These are phyloP conservation scores for Cercospora nicotianae DNA, from an alignment of 2,329 filamentous ascomycete species.

Conservation along the genomic window DNA sequence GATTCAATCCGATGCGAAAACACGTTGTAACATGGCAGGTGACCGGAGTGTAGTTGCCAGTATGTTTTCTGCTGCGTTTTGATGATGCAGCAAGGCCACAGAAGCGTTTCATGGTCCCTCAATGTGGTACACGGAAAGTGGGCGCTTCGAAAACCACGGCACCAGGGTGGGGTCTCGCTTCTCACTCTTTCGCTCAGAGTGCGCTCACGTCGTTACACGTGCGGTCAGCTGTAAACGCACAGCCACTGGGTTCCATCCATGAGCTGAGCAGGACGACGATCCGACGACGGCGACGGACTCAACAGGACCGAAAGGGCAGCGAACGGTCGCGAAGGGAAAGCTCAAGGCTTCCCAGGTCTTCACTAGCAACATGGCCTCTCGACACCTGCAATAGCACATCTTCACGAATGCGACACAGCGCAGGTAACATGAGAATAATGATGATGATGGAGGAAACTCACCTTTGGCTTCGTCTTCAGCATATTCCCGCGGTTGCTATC, in stretches of 20 bases:
- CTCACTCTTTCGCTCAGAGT: background rate
- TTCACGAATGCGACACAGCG: background rate
- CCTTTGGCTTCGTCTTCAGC: slow-evolving; percentile 83
- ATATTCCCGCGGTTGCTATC: slow-evolving; percentile 68
- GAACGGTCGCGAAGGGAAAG: background rate
- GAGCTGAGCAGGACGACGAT: background rate
- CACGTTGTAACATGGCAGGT: background rate
- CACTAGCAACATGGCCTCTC: background rate
- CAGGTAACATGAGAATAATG: background rate
- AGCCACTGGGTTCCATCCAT: background rate
- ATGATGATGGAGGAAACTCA: slow-evolving; percentile 45
- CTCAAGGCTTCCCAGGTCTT: background rate
- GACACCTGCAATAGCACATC: background rate
- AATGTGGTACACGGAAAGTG: background rate
- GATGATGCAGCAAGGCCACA: background rate
- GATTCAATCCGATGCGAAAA: background rate
- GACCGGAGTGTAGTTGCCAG: background rate
- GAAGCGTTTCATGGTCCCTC: background rate
- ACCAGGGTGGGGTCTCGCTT: background rate
- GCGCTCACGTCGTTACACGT: background rate
- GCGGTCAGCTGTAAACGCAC: background rate
- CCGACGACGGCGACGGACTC: background rate
- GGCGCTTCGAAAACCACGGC: background rate
- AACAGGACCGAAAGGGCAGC: background rate
- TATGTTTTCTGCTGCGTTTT: background rate